phyloP scores from a whole-genome alignment of 208 protist genomes.

The Entamoeba histolytica region DNA sequence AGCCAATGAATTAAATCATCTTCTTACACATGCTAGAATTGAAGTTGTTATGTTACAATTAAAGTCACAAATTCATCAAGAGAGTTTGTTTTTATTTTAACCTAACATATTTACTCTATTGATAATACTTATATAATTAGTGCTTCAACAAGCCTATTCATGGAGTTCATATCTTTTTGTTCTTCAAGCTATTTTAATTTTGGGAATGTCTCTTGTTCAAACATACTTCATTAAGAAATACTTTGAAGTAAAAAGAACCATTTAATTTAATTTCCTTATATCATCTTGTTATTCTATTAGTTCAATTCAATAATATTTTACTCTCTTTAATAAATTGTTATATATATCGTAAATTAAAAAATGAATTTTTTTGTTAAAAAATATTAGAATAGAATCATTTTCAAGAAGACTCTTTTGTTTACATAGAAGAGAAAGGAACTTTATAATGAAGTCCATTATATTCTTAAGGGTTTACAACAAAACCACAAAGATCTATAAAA shows the following conservation, averaged over 20 bases:
- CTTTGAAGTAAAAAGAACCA: neutral
- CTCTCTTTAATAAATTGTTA: too few species aligned
- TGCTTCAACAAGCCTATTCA: neutral
- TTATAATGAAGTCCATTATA: too few species aligned
- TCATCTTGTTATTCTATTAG: too few species aligned
- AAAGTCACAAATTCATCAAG: neutral
- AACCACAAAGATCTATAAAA: too few species aligned
- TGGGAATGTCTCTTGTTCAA: neutral
- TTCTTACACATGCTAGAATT: neutral
- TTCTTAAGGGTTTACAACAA: too few species aligned
- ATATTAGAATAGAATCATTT: too few species aligned
- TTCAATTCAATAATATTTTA: too few species aligned
- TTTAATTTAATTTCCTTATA: neutral
- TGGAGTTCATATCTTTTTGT: neutral
- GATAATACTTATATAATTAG: neutral
- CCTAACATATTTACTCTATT: neutral
- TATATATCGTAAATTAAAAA: too few species aligned
- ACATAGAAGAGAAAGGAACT: too few species aligned
- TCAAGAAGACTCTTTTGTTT: too few species aligned
- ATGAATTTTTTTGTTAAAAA: too few species aligned
- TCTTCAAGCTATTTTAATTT: neutral
- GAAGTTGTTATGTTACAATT: neutral
- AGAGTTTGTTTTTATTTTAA: neutral
- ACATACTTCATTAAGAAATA: neutral
- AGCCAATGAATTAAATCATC: neutral